Evolutionary conservation across 208 protist genomes (phyloP), one percentile per base, ranked within the genome.

Genomic region (Endotrypanum monterogeii): DNA sequence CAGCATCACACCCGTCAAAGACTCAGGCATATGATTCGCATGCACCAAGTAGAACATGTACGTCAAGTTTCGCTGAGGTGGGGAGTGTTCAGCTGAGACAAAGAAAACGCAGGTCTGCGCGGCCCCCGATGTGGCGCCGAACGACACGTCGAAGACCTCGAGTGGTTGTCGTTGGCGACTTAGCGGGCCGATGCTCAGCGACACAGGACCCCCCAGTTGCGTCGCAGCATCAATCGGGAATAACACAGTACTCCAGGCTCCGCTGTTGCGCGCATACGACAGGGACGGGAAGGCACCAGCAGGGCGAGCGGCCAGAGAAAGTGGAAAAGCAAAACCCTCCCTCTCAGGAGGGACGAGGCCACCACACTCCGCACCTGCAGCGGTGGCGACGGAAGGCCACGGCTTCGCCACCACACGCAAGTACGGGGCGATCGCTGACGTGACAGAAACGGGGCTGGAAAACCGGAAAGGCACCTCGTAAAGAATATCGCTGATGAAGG

Each of bases 31-130:
- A 32, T 56, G 67, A 41, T 48, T 73, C 9, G 67, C 32, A 62
- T 70, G 78, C 52, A 62, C 57, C 23, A 50, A 70, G 71, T 86
- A 84, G 44, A 84, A 86, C n/a, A 68, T 20, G 54, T 89, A 84
- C 4, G 32, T 63, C 44, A 83, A n/a, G 3, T 14, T 7, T 18
- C 32, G 62, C 37, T 3, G 28, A 25, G 72, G 44, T 16, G 67
- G 14, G 46, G 63, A 35, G 20, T 68, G 63, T 18, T 65, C 46
- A 35, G 76, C 74, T 9, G 83, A 80, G n/a, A 78, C 57, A 65
- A 87, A 92, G 68, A 88, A 92, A 7, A 90, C 80, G 70, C 87
- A 92, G 14, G 82, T 78, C 32, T 37, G 65, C 18, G 80, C 50
- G 7, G 80, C 71, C 12, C 79, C 85, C 0, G 69, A 55, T 25